Percentiles rank a stretch among this genome's conserved stretches.
Conservation (phyloP, 2,329 filamentous ascomycete species). For the Escovopsis weberi region DNA sequence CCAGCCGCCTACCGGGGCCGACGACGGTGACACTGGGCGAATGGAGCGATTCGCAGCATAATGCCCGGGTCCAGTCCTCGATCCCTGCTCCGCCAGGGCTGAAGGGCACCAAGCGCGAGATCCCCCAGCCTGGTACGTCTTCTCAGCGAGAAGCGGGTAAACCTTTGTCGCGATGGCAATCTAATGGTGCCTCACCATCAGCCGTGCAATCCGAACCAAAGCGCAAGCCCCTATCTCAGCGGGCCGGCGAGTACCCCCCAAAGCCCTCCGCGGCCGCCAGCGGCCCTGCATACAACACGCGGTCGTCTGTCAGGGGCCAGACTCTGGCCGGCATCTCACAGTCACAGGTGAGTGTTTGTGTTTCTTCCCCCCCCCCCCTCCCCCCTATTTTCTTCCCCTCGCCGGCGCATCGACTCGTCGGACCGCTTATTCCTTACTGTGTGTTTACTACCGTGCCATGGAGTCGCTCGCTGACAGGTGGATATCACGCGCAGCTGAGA, state of each 20-base stretch:
- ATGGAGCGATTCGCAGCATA: slow-evolving; percentile 46
- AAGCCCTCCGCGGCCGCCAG: slow-evolving; percentile 20
- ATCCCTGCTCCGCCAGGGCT: slow-evolving; percentile 24
- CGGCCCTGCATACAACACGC: slow-evolving; percentile 25
- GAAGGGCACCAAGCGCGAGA: slow-evolving; percentile 37
- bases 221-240: slow-evolving; percentile 42
- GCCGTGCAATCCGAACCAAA: slow-evolving; percentile 43
- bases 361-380: background rate
- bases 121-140: slow-evolving; percentile 28
- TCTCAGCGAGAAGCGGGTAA: background rate
- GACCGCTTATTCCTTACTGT: background rate
- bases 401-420: background rate
- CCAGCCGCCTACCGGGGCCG: slow-evolving; percentile 19
- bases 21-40: slow-evolving; percentile 29
- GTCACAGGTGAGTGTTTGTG: slow-evolving; percentile 15
- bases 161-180: background rate
- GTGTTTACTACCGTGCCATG: background rate
- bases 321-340: slow-evolving; percentile 20
- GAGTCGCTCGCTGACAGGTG: background rate
- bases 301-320: slow-evolving; percentile 30
- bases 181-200: slow-evolving; percentile 13
- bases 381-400: too few species aligned
- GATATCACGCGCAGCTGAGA: slow-evolving; percentile 17
- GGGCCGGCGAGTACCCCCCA: slow-evolving; percentile 34
- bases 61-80: slow-evolving; percentile 33